Evolutionary conservation across 805 yeast species (phyloP), one percentile per base, ranked within the genome.

Genomic region (Lipomyces yamadae): DNA sequence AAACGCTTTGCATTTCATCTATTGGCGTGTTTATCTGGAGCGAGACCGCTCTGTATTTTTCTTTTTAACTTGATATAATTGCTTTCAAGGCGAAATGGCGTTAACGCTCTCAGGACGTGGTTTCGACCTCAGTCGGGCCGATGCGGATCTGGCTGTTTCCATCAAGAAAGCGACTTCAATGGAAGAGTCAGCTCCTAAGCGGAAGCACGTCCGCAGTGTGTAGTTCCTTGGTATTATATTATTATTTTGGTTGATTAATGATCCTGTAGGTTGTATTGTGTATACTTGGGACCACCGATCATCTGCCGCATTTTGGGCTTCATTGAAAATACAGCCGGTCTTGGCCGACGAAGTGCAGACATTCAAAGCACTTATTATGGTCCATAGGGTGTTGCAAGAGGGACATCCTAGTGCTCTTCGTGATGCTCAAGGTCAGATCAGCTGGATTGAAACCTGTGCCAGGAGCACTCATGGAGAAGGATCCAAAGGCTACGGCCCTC

Each of bases 231-330:
- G 24, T 11, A 15, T 15, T 29, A 10, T 10, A 33, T 33, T 24
- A 7, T 52, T 13, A 11, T 29, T n/a, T 52, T 63, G 61, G 15
- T 24, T 42, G 55, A 29, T 34, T 33, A 18, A 42, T 18, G 24
- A 11, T 24, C 5, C 13, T 54, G 54, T 11, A 58, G 35, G 54
- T 30, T 42, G 61, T n/a, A 93, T 93, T 67, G 97, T 94, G 50
- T 93, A 89, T 78, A 92, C 98, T 0, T 94, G 98, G 97, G 99
- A 95, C 78, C 94, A 91, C 74, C 89, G 90, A 76, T 86, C 91
- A 52, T 87, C 96, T 2, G 83, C 86, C 65, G 91, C 90, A 8
- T 90, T 93, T 74, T 94, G 97, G 94, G 87, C 90, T 73, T 87
- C 88, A 1, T 81, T 94, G 69, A 91, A 90, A 77, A 78, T 89